Base-by-base conservation (phyloP, 2,329 filamentous ascomycete genomes). In the Phyllosticta paracitricarpa region DNA sequence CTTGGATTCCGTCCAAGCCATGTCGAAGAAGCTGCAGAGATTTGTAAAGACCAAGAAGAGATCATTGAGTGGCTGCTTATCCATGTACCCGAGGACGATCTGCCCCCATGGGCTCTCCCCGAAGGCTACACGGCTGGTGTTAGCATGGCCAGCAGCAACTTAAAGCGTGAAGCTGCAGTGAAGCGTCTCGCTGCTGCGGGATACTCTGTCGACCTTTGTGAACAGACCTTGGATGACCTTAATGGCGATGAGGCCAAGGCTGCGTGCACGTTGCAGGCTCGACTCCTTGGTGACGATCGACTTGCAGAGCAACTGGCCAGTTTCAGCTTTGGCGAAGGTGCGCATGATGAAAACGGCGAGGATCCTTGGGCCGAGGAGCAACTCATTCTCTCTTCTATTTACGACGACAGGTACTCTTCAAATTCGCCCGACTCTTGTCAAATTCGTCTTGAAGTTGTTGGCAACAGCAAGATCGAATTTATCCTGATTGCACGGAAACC, bases 41-140 rank as follows among this genome's bases (percentile, higher is more conserved):
- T 92, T 68, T 97, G 92, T 77, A 95, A 93, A 73, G 91, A 96
- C 71, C 83, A 88, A 30, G 92, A 97, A 71, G 94, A 99, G 75
- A 87, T 91, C 17, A 81, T 99, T 2, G 93, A 97, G 72, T 99
- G 94, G 94, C 81, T 99, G 17, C 82, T 99, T 56, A 92, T 97
- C 58, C 93, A 99, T 74, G 91, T 99, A 2, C 94, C 94, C 1
- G 94, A 99, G 71, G 94, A 99, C 71, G 94, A 97, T 69, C 78
- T 97, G n/a, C 94, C 94, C 1, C 80, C 83, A 6, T 97, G 93
- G 91, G 90, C 90, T 67, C 78, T 99, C 52, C 94, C 94, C 0
- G 92, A 95, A 74, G 89, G 87, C 64, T 99, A 99, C 72, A 86
- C 89, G 10, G 93, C 92, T 28, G 94, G 94, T 24, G 87, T 97